phyloP scores from a whole-genome alignment of 441 rosid species.

The Cnidoscolus chayamansa region DNA sequence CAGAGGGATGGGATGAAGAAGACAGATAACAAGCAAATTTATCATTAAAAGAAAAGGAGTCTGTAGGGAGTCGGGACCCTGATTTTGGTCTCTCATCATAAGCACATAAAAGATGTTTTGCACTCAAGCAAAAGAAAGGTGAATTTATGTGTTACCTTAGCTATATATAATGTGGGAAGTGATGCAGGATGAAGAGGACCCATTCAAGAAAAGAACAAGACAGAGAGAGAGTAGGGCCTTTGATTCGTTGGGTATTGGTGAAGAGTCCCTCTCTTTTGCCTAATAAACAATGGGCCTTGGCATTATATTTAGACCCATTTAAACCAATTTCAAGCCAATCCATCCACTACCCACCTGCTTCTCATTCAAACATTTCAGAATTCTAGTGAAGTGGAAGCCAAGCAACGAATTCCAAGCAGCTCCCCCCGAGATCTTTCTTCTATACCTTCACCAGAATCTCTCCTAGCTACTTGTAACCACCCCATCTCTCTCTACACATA shows the following conservation, averaged over 20 bases:
- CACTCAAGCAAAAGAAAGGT: too few relatives aligned
- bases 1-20: too few relatives aligned
- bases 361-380: slow-evolving; percentile 26
- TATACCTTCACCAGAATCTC: slow-evolving; percentile 11
- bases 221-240: not conserved
- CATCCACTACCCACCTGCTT: not conserved
- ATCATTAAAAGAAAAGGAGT: too few relatives aligned
- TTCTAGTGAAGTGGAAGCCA: slow-evolving; percentile 87
- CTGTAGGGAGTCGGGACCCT: too few relatives aligned
- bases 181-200: too few relatives aligned
- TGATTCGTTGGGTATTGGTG: slow-evolving; percentile 30
- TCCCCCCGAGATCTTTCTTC: slow-evolving; percentile 1
- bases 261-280: slow-evolving; percentile 35
- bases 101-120: too few relatives aligned
- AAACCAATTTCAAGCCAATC: not conserved
- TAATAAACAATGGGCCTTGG: slow-evolving; percentile 4
- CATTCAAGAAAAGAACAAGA: too few relatives aligned
- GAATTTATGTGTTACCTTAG: too few relatives aligned
- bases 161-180: too few relatives aligned
- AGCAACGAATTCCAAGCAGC: slow-evolving; percentile 58
- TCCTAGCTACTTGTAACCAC: slow-evolving; percentile 23
- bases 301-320: not conserved
- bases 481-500: slow-evolving; percentile 10
- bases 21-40: too few relatives aligned
- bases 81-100: too few relatives aligned